Evolutionary conservation across 257 asterid genomes (phyloP).

Genomic region (Solanum clarkiae): DNA sequence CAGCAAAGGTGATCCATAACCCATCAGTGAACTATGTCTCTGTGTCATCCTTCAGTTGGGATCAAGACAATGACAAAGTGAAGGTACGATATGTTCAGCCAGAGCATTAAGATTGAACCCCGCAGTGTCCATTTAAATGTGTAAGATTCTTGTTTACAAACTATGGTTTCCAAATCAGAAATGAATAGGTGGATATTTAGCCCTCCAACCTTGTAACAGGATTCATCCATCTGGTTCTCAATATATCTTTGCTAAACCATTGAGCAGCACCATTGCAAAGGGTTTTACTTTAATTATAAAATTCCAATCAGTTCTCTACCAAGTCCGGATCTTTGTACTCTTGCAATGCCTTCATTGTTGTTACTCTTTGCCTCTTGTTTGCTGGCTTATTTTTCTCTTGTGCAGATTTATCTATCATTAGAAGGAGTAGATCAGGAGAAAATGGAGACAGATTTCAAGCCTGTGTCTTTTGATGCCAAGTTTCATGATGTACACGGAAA

Average conservation of each 20-base stretch:
- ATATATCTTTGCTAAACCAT: background rate
- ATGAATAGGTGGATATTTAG: background rate
- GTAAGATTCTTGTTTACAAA: background rate
- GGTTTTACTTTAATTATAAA: background rate
- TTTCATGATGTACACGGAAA: slow-evolving; percentile 71
- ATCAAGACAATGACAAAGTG: slow-evolving; percentile 68
- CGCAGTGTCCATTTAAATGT: background rate
- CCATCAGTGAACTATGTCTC: slow-evolving; percentile 32
- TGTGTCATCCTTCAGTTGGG: slow-evolving; percentile 86
- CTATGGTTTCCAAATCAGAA: background rate
- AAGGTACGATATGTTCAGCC: slow-evolving; percentile 30
- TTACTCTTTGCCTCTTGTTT: background rate
- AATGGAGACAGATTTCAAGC: slow-evolving; percentile 56
- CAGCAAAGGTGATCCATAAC: slow-evolving; percentile 19
- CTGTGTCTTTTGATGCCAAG: slow-evolving; percentile 55
- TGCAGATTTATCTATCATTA: slow-evolving; percentile 62
- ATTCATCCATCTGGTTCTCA: background rate
- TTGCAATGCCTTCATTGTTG: background rate
- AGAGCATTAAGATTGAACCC: background rate
- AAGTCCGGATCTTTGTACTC: background rate
- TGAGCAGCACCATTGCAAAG: background rate
- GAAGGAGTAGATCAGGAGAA: slow-evolving; percentile 83
- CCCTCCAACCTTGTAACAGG: background rate
- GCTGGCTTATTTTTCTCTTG: background rate
- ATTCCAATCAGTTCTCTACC: background rate